phyloP scores from a whole-genome alignment of 306 rosid genomes.

The Trifolium fragiferum region DNA sequence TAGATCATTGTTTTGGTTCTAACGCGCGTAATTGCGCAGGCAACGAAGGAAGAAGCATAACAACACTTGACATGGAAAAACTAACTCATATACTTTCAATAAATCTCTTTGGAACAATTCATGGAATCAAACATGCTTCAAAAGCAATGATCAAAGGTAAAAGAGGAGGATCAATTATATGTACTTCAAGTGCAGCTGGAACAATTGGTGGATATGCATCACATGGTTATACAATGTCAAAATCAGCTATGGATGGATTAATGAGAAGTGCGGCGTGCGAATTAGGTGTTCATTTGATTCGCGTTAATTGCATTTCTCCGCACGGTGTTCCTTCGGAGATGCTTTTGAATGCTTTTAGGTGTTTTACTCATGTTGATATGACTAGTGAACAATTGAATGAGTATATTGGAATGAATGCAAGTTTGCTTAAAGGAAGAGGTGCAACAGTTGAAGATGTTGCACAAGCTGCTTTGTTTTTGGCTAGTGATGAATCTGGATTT shows the following conservation, averaged over 20 bases:
- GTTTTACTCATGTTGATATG: constrained; percentile 47
- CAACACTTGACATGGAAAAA: constrained; percentile 58
- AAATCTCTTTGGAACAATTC: constrained; percentile 66
- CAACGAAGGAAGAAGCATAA: constrained; percentile 65
- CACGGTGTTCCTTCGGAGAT: constrained; percentile 88
- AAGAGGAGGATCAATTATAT: constrained; percentile 69
- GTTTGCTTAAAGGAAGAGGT: constrained; percentile 68
- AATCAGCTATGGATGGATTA: constrained; percentile 65
- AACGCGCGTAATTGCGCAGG: constrained; percentile 39
- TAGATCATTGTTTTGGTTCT: background rate
- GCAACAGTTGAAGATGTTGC: constrained; percentile 67
- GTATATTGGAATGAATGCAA: constrained; percentile 54
- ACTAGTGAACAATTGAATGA: constrained; percentile 55
- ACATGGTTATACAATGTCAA: constrained; percentile 73
- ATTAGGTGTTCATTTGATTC: constrained; percentile 71
- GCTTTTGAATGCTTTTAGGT: constrained; percentile 54
- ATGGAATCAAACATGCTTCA: constrained; percentile 78
- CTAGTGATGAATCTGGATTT: constrained; percentile 68
- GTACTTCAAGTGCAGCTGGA: constrained; percentile 78
- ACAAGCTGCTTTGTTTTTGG: constrained; percentile 66
- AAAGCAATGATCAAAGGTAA: constrained; percentile 67
- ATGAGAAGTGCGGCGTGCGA: constrained; percentile 77
- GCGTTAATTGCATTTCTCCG: constrained; percentile 76
- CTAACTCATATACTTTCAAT: constrained; percentile 49
- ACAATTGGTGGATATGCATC: constrained; percentile 74